Conservation (phyloP, 2,329 filamentous ascomycete genomes). For the Rutstroemia sp. region DNA sequence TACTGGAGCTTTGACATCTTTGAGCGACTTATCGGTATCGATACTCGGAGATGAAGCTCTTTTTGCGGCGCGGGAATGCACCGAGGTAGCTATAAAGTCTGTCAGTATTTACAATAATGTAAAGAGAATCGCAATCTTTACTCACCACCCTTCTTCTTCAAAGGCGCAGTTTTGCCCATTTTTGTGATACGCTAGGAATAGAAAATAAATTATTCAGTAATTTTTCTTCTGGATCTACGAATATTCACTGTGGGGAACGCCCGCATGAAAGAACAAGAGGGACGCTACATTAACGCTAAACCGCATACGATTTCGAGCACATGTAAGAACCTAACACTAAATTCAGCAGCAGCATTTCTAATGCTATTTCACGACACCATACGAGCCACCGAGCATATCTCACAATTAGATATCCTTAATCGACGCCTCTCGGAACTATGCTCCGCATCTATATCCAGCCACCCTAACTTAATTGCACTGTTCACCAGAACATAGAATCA, state of each 20-base stretch:
- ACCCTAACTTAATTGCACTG: neutral
- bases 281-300: neutral
- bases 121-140: neutral
- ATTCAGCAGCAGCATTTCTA: too few relatives aligned
- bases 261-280: neutral
- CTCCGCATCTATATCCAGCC: neutral
- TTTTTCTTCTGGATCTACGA: neutral
- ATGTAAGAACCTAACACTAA: neutral
- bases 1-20: constrained; percentile 45
- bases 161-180: constrained; percentile 30
- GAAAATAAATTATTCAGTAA: neutral
- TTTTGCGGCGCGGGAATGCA: constrained; percentile 68
- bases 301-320: neutral
- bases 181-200: neutral
- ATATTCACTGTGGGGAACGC: neutral
- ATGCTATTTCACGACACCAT: neutral
- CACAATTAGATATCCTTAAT: too few relatives aligned
- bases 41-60: constrained; percentile 65
- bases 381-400: neutral
- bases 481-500: neutral
- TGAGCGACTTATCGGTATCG: constrained; percentile 64
- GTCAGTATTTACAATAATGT: neutral
- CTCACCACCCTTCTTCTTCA: constrained; percentile 27
- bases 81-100: constrained; percentile 38
- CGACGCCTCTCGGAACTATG: neutral